A percentile compares a stretch with the other conserved stretches of the same genome.
Conservation (phyloP, 2,329 filamentous ascomycete genomes). For the Aspergillaceae sp. region DNA sequence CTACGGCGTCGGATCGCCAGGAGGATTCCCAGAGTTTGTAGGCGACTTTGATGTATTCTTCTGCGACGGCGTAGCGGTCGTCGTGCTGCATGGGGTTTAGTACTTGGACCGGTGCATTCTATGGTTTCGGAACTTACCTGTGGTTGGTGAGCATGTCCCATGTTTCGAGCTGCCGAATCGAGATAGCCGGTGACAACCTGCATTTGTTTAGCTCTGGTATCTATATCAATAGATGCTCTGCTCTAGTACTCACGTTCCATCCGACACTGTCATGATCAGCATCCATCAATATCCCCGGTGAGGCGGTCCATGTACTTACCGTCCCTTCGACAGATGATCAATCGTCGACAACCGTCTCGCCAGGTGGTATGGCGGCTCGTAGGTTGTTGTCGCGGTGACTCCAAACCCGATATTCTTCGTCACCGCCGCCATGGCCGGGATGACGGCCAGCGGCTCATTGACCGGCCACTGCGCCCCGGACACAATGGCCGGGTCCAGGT, state of each 20-base stretch:
- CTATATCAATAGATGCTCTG: not conserved
- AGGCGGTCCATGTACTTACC: too few species aligned
- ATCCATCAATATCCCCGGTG: too few species aligned
- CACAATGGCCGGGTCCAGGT: slow-evolving; percentile 51
- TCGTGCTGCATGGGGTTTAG: slow-evolving; percentile 44
- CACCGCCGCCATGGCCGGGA: slow-evolving; percentile 59
- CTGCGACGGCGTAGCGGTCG: slow-evolving; percentile 55
- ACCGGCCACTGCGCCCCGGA: slow-evolving; percentile 62
- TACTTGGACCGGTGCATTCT: not conserved
- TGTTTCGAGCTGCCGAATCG: slow-evolving; percentile 56
- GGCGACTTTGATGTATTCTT: slow-evolving; percentile 56
- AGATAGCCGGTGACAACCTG: slow-evolving; percentile 60
- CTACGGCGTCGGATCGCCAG: slow-evolving; percentile 59
- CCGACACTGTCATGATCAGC: slow-evolving; percentile 30
- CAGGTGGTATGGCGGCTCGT: slow-evolving; percentile 60
- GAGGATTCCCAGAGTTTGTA: slow-evolving; percentile 61
- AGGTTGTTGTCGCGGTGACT: slow-evolving; percentile 59
- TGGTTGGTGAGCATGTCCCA: slow-evolving; percentile 50
- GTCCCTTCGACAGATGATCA: slow-evolving; percentile 58
- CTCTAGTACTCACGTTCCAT: slow-evolving; percentile 43
- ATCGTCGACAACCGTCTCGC: slow-evolving; percentile 57
- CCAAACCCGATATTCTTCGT: slow-evolving; percentile 61
- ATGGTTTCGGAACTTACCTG: slow-evolving; percentile 14
- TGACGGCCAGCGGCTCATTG: slow-evolving; percentile 57
- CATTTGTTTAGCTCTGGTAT: slow-evolving; percentile 8